Conservation (phyloP, 331 rosid species). For the Acacia concinna region DNA sequence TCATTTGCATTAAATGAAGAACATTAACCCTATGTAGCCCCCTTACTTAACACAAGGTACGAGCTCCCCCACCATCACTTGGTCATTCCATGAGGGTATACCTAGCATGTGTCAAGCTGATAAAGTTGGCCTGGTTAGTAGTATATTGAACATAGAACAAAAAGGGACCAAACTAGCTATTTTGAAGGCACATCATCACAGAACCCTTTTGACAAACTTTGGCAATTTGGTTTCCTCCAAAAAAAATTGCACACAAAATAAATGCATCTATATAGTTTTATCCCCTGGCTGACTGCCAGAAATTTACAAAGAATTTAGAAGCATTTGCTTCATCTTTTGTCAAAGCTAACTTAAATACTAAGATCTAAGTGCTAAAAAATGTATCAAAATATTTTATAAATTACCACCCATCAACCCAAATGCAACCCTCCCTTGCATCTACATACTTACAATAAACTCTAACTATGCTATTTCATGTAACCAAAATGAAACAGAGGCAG, state of each 20-base stretch:
- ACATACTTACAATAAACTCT: background rate
- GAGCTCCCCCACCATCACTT: background rate
- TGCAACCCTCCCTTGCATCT: background rate
- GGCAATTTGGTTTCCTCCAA: background rate
- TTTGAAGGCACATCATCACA: background rate
- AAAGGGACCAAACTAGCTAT: background rate
- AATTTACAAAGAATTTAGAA: background rate
- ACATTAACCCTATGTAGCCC: background rate
- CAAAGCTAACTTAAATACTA: background rate
- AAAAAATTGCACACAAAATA: background rate
- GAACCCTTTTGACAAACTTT: background rate
- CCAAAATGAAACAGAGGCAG: background rate
- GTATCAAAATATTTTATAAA: background rate
- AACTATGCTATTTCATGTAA: background rate
- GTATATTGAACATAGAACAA: background rate
- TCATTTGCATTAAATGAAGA: background rate
- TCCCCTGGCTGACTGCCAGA: background rate
- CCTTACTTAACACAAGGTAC: background rate
- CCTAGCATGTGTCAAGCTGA: background rate
- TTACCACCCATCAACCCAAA: background rate
- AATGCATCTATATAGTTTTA: background rate
- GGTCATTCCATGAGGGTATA: background rate
- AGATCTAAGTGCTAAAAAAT: background rate
- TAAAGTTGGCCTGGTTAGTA: background rate
- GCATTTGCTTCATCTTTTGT: background rate